These are phyloP conservation scores for Oxytropis ochrocephala DNA, from an alignment of 306 rosid genomes.

Conservation along the genomic window DNA sequence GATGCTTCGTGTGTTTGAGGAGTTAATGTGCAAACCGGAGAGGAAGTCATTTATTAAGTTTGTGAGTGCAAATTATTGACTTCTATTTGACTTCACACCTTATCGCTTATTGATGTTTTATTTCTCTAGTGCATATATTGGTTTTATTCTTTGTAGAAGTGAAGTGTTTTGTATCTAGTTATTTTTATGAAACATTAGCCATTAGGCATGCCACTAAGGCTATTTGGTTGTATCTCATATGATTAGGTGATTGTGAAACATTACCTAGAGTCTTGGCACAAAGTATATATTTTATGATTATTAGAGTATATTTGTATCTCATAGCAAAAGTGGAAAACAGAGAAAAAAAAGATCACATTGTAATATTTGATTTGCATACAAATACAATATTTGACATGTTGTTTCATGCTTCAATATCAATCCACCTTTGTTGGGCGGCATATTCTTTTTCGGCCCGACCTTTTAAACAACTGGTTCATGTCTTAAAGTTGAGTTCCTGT, in stretches of 20 bases:
- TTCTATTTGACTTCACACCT: not conserved
- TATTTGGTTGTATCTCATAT: too few relatives aligned
- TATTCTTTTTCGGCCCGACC: too few relatives aligned
- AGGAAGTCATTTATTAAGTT: constrained; percentile 95
- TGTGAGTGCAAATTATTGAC: constrained; percentile 43
- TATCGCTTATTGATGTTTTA: not conserved
- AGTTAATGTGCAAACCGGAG: constrained; percentile 83
- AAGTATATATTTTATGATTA: not conserved
- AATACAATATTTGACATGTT: too few relatives aligned
- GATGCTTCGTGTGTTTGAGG: constrained; percentile 54
- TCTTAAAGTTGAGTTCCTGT: too few relatives aligned
- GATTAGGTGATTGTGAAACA: too few relatives aligned
- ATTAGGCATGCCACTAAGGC: not conserved
- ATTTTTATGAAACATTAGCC: not conserved
- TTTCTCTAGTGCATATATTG: not conserved
- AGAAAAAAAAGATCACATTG: not conserved
- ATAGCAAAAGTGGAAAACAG: not conserved
- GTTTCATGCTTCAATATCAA: too few relatives aligned
- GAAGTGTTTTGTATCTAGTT: not conserved
- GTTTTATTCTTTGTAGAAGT: not conserved
- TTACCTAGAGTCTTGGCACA: not conserved
- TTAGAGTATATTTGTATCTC: not conserved
- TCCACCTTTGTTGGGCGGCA: too few relatives aligned
- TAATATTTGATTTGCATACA: too few relatives aligned
- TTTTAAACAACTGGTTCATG: too few relatives aligned